Evolutionary conservation across 495 filamentous ascomycete genomes (phyloP).

Genomic region (Penicillium coffeae): DNA sequence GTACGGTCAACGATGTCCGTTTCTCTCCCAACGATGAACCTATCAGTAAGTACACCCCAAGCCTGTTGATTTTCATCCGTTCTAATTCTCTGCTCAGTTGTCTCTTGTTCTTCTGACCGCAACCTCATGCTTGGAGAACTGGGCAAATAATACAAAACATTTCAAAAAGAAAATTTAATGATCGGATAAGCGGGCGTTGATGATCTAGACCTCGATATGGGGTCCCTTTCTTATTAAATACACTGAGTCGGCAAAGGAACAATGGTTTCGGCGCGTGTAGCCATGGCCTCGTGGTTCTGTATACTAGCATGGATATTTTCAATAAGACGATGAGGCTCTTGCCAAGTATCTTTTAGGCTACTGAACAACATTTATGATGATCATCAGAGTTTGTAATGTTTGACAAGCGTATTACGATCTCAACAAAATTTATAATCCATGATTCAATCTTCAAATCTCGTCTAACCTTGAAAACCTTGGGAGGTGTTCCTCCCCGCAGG

Average conservation of each 20-base stretch:
- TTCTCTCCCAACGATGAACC: slow-evolving; percentile 82
- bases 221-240: not conserved
- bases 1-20: slow-evolving; percentile 90
- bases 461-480: no score
- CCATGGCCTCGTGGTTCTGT: not conserved
- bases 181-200: slow-evolving; percentile 9
- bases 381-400: slow-evolving; percentile 12
- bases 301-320: not conserved
- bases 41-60: slow-evolving; percentile 64
- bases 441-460: slow-evolving; percentile 2
- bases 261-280: not conserved
- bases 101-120: slow-evolving; percentile 81
- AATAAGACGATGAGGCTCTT: no score
- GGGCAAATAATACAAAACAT: slow-evolving; percentile 42
- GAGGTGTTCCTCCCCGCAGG: not conserved
- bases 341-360: no score
- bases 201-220: not conserved
- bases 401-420: slow-evolving; percentile 13
- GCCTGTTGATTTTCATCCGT: not conserved
- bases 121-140: slow-evolving; percentile 76
- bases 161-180: slow-evolving; percentile 6
- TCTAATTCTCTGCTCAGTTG: slow-evolving; percentile 52
- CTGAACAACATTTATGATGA: no score
- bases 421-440: slow-evolving; percentile 4
- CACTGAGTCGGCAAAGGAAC: not conserved